phyloP scores from a whole-genome alignment of 768 basidiomycete species.

The Mycena maculata region DNA sequence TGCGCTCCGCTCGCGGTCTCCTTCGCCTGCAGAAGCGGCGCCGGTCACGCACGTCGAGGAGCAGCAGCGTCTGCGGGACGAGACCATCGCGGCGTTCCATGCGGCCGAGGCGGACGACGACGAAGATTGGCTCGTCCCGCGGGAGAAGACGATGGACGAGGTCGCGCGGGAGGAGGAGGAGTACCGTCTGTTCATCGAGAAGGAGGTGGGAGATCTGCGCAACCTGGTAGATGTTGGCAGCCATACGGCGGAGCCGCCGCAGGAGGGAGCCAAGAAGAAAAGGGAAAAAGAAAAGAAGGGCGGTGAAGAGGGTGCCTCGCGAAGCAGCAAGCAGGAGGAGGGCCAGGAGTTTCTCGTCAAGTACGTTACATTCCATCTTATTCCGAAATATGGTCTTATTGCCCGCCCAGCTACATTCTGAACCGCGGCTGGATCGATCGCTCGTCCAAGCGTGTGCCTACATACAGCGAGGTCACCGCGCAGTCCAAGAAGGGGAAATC shows the following conservation, averaged over 20 bases:
- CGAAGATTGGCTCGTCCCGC: conserved; percentile 77
- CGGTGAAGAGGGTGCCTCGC: conserved; percentile 38
- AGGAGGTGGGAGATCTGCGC: conserved; percentile 82
- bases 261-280: conserved; percentile 40
- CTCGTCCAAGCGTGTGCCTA: conserved; percentile 78
- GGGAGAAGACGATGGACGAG: conserved; percentile 85
- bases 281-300: conserved; percentile 62
- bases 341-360: conserved; percentile 93
- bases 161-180: conserved; percentile 83
- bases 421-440: conserved; percentile 98
- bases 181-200: conserved; percentile 83
- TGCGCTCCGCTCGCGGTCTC: conserved; percentile 69
- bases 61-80: conserved; percentile 76
- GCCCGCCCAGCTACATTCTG: conserved; percentile 82
- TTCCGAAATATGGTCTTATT: conserved; percentile 3
- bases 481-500: conserved; percentile 46
- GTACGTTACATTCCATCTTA: conserved; percentile 58
- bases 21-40: conserved; percentile 59
- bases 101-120: conserved; percentile 59
- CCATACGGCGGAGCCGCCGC: conserved; percentile 30
- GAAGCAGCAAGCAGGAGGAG: conserved; percentile 60
- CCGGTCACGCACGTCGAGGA: conserved; percentile 81
- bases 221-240: conserved; percentile 71
- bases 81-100: conserved; percentile 90
- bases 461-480: conserved; percentile 82